Evolutionary conservation across 148 eudicot species (phyloP), one percentile per base, ranked within the genome.

Genomic region (Rhododendron mucronatum): DNA sequence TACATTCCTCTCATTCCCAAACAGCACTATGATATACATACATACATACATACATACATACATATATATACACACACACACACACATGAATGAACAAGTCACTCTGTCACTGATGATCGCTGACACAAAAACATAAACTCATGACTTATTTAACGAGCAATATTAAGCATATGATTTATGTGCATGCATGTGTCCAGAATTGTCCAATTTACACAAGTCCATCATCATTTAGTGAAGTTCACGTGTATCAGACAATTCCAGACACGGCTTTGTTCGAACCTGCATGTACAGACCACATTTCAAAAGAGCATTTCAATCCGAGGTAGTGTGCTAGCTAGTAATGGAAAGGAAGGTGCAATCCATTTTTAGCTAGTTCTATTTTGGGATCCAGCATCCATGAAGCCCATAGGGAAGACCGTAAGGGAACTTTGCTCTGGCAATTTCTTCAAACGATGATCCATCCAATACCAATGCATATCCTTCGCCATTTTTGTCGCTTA

Each of bases 371-470:
- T 84, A 83, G 21, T 61, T 89, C 82, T 88, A 88, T 28, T 89
- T 91, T 16, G 99, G 98, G 87, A 97, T 93, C 99, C 99, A 97
- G 51, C 98, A 95, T 39, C 99, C 99, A 88, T 97, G 99, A 74
- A 97, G 91, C 20, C 99, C 99, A 69, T 97, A 97, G 57, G 98
- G 99, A 59, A 97, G 96, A 74, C 98, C 99, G 65, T 95, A 95
- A 3, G 99, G 98, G 87, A 97, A 97, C 86, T 94, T 94, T 15
- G 98, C 99, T 75, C 99, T 90, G 44, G 98, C 98, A 80, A 95
- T 93, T 91, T 97, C 99, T 87, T 94, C 89, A 82, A 97, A 97
- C 16, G 93, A 90, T 1, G 93, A 89, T 21, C 95, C 99, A 81
- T 97, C 99, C 5, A 95, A 85, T 30, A 97, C 3, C 83, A 97